Conservation (phyloP, 257 asterid species). For the Jaltomata sinuosa region DNA sequence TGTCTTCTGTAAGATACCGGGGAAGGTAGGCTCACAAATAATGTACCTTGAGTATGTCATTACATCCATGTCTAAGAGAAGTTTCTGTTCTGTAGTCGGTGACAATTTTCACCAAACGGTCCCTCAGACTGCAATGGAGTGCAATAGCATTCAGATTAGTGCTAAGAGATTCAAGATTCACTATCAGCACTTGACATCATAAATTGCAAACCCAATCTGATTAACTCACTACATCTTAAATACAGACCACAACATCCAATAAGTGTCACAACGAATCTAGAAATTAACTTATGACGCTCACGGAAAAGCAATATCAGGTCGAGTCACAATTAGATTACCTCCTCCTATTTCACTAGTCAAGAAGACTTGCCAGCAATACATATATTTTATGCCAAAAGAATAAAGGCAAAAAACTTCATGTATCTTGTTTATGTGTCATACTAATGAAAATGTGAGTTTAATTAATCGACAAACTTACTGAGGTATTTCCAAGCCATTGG, state of each 20-base stretch:
- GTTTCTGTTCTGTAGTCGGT: slow-evolving; percentile 97
- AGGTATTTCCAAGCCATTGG: slow-evolving; percentile 96
- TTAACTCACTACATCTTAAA: neutral
- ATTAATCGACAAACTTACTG: slow-evolving; percentile 38
- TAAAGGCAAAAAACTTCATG: neutral
- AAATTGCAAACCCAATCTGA: neutral
- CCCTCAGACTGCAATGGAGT: slow-evolving; percentile 69
- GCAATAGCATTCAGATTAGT: neutral
- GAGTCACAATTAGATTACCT: neutral
- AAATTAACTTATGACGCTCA: neutral
- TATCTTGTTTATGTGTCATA: neutral
- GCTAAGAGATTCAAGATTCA: neutral
- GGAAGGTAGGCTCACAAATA: neutral
- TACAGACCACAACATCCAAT: neutral
- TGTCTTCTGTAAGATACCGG: neutral
- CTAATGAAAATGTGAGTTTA: neutral
- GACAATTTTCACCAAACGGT: slow-evolving; percentile 85
- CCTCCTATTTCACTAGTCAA: neutral
- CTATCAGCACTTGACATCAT: neutral
- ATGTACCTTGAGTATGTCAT: slow-evolving; percentile 82
- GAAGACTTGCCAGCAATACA: neutral
- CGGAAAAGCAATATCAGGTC: neutral
- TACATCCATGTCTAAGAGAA: slow-evolving; percentile 92
- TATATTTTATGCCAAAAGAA: neutral
- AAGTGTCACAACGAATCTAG: neutral